Conservation (phyloP, 1,139 yeast species). For the Suhomyces bokatorum region DNA sequence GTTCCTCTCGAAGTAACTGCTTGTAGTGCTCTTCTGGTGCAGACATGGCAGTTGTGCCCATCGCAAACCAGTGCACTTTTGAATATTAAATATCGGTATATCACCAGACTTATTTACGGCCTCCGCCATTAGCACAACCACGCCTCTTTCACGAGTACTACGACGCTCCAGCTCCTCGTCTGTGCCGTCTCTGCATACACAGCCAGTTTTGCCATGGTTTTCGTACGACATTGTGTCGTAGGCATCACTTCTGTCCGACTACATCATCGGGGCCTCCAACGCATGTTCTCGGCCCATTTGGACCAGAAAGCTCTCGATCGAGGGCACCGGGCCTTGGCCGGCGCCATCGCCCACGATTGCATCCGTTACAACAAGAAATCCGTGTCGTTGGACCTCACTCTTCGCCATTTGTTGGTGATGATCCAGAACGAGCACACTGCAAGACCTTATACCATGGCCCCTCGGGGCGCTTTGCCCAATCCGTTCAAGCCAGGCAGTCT, state of each 20-base stretch:
- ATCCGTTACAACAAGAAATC: slow-evolving; percentile 18
- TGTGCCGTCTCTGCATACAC: background rate
- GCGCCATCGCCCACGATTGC: slow-evolving; percentile 22
- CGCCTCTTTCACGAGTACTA: too few species aligned
- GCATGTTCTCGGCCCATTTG: background rate
- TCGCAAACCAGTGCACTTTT: background rate
- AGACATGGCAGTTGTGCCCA: slow-evolving; percentile 2
- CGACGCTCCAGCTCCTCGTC: background rate
- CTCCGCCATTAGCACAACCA: too few species aligned
- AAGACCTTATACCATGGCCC: background rate
- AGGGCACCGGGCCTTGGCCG: slow-evolving; percentile 27
- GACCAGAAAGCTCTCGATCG: slow-evolving; percentile 22
- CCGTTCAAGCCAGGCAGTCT: slow-evolving; percentile 10
- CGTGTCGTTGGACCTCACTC: slow-evolving; percentile 24
- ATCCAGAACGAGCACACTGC: slow-evolving; percentile 16
- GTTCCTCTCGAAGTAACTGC: slow-evolving; percentile 4
- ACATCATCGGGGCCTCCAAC: slow-evolving; percentile 1
- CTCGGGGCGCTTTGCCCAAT: slow-evolving; percentile 8
- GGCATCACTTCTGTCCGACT: slow-evolving; percentile 3
- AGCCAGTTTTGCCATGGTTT: background rate
- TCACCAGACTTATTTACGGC: too few species aligned
- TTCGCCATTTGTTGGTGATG: slow-evolving; percentile 31
- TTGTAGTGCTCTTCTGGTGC: slow-evolving; percentile 6
- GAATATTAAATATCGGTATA: too few species aligned
- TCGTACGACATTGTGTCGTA: background rate